Evolutionary conservation across 306 rosid genomes (phyloP).

Genomic region (Quercus parvula): DNA sequence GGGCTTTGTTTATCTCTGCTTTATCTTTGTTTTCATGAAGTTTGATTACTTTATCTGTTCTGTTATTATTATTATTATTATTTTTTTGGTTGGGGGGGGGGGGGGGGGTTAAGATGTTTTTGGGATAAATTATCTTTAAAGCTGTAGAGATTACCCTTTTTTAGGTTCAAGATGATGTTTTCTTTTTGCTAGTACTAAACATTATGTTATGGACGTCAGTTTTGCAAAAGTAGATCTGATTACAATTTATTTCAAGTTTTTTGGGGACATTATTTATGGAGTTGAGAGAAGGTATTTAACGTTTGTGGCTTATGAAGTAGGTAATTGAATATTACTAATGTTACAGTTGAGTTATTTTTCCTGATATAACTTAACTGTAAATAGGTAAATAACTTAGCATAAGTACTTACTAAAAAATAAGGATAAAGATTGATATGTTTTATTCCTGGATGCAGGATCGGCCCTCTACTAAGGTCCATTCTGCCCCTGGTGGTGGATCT

Average conservation of each 20-base stretch:
- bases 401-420: no score
- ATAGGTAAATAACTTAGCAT: background rate
- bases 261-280: background rate
- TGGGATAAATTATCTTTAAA: background rate
- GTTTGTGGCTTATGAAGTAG: background rate
- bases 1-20: no score
- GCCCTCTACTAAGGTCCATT: conserved; percentile 94
- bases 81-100: no score
- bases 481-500: conserved; percentile 98
- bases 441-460: conserved; percentile 70
- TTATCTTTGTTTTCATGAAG: no score
- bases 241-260: background rate
- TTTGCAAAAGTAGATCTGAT: background rate
- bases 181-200: background rate
- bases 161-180: background rate
- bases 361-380: background rate
- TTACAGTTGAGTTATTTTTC: background rate
- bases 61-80: no score
- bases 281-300: background rate
- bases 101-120: no score
- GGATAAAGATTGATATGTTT: background rate
- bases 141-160: background rate
- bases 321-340: background rate
- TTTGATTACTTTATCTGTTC: no score
- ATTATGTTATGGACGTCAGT: background rate